Evolutionary conservation across 2,329 filamentous ascomycete genomes (phyloP), one percentile per base, ranked within the genome.

Genomic region (Macrophomina phaseolina): DNA sequence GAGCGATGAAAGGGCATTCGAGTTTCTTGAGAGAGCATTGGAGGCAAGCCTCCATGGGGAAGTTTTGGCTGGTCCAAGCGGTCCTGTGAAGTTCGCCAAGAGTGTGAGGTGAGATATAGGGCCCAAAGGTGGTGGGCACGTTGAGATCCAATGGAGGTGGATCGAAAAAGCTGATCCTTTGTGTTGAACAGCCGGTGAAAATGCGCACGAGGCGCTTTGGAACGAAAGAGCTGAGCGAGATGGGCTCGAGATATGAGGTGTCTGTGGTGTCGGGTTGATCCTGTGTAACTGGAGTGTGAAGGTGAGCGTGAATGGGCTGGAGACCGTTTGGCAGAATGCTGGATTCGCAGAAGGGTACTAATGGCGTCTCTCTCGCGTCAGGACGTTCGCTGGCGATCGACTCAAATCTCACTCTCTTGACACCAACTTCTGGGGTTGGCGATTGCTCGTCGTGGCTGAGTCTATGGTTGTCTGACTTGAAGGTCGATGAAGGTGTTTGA

Each of bases 61-160:
- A 38, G 11, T 9, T 1, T 18, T 32, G 34, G 38, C 12, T 49
- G 56, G 77, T 77, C 48, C 73, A 75, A 9, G 71, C 69, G 0
- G 75, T 76, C 5, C 68, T 56, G 12, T 72, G 69, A 34, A 78
- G 73, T 1, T 66, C 68, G 4, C 71, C 66, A 28, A 79, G 69
- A 4, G 77, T 75, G 64, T 71, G 62, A 68, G 28, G 74, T 71
- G 4, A 77, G 61, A 32, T 74, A 9, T 46, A 49, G 12, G 58
- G 42, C 8, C 58, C 58, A 28, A 62, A 62, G 9, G 58, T 62
- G n/a, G 30, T 62, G n/a, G 14, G 18, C 4, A 9, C 30, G 2
- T 46, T 5, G 3, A 45, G 38, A 28, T 46, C 52, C 8, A 49
- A 42, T 11, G 40, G 42, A 34, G 51, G 51, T n/a, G n/a, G 45